Evolutionary conservation across 2,329 filamentous ascomycete species (phyloP), one percentile per base, ranked within the genome.

Genomic region (Didymella arachidicola): DNA sequence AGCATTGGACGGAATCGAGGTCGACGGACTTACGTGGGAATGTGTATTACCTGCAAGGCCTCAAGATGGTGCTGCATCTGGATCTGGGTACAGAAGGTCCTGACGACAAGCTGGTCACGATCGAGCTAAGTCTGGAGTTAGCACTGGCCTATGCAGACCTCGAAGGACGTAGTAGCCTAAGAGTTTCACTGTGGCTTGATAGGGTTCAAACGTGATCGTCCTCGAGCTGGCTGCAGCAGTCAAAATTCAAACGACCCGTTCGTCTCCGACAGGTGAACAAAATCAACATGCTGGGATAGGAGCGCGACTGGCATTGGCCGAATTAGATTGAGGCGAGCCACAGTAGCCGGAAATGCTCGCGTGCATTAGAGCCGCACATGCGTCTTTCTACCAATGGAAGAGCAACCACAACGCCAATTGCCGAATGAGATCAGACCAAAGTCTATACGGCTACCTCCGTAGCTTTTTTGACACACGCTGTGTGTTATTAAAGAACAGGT

Each of bases 401-500:
- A 73, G 66, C 68, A 64, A 66, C 72, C 71, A 72, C 68, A 68
- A 75, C 71, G 72, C 72, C 72, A 46, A 59, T 48, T 44, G 59
- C 59, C 50, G 62, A 58, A 56, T 42, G 63, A 59, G 48, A 67
- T 53, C 62, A 61, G 56, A 62, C 57, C 56, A 59, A 61, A 65
- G 58, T 71, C 68, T 72, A 72, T 67, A 57, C 62, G 47, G 56
- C 60, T 62, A 61, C 65, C 62, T 56, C 36, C 30, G 52, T 60
- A 68, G 60, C 70, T 74, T 75, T 75, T 65, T 58, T 10, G 59
- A 66, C 61, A 64, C 65, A 67, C 62, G 71, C 70, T 66, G 70
- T 63, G 71, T 69, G 72, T 63, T 67, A 70, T 68, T 66, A 70
- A 58, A 64, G 44, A 49, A 63, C 65, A 63, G 53, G 55, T 53